Conservation (phyloP, 1,284 basidiomycete species). For the Amylostereum chailletii region DNA sequence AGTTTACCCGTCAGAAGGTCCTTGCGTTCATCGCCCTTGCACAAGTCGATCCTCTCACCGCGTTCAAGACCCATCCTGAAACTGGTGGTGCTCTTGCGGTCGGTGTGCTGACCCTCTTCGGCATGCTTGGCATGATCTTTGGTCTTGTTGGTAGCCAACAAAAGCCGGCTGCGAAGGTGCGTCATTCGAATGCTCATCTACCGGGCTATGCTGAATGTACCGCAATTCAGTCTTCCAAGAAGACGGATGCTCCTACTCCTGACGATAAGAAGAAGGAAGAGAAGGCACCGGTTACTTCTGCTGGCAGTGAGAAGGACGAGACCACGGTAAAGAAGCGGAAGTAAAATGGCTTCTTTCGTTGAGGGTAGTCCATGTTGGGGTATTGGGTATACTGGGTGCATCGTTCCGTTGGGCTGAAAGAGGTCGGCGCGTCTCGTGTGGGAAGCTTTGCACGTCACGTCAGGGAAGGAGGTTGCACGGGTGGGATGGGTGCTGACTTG, state of each 20-base stretch:
- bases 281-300: constrained; percentile 55
- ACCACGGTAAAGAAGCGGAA: constrained; percentile 49
- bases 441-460: no score
- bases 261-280: constrained; percentile 62
- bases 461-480: no score
- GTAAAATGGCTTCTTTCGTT: constrained; percentile 16
- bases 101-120: constrained; percentile 70
- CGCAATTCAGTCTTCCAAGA: constrained; percentile 51
- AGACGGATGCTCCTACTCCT: constrained; percentile 55
- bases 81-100: constrained; percentile 72
- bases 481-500: no score
- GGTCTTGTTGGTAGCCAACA: constrained; percentile 68
- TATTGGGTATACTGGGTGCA: no score
- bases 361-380: no score
- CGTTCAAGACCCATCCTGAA: constrained; percentile 78
- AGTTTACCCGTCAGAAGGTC: constrained; percentile 72
- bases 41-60: constrained; percentile 62
- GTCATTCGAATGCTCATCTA: constrained; percentile 8
- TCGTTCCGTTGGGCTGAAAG: no score
- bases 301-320: constrained; percentile 55
- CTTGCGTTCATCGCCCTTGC: constrained; percentile 68
- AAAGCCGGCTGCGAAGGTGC: constrained; percentile 58
- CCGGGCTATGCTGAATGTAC: constrained; percentile 1
- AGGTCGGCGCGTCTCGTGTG: no score
- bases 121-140: constrained; percentile 73